A percentile compares a stretch with the other conserved stretches of the same genome.
Conservation (phyloP, 2,329 filamentous ascomycete species). For the Botrytis cinerea region DNA sequence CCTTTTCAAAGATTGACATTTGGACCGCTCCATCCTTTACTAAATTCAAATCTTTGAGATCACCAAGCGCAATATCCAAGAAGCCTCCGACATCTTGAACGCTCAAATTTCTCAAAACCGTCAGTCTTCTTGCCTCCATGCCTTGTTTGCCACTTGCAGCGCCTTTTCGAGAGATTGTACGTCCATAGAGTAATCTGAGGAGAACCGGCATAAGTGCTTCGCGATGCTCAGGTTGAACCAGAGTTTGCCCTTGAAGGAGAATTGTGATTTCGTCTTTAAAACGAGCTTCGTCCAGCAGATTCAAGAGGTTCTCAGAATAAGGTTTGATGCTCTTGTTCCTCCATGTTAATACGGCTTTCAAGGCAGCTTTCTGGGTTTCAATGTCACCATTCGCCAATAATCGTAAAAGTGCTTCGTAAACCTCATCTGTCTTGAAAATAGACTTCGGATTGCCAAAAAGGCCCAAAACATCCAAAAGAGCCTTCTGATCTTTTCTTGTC, state of each 20-base stretch:
- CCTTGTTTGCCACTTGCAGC: slow-evolving; percentile 75
- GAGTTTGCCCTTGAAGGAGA: slow-evolving; percentile 74
- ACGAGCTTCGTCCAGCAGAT: slow-evolving; percentile 83
- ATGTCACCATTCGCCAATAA: slow-evolving; percentile 85
- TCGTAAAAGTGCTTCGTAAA: slow-evolving; percentile 72
- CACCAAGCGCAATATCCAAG: slow-evolving; percentile 76
- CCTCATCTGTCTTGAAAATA: slow-evolving; percentile 74
- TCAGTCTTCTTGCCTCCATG: slow-evolving; percentile 77
- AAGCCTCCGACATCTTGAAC: slow-evolving; percentile 77
- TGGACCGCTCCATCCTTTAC: slow-evolving; percentile 45
- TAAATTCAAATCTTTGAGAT: slow-evolving; percentile 62
- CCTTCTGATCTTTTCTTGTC: slow-evolving; percentile 79
- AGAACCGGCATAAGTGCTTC: slow-evolving; percentile 79
- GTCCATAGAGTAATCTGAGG: slow-evolving; percentile 83
- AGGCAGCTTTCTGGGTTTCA: slow-evolving; percentile 81
- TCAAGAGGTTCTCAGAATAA: slow-evolving; percentile 84
- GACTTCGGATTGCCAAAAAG: slow-evolving; percentile 86
- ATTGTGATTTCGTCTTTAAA: slow-evolving; percentile 94
- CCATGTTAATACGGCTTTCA: slow-evolving; percentile 88
- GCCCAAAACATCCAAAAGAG: slow-evolving; percentile 77
- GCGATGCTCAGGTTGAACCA: slow-evolving; percentile 74
- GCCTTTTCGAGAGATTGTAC: slow-evolving; percentile 80
- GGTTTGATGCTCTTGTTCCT: slow-evolving; percentile 73
- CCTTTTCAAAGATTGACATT: slow-evolving; percentile 54
- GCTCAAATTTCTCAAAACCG: slow-evolving; percentile 76